phyloP scores from a whole-genome alignment of 257 asterid genomes.

The Scutellaria galericulata region DNA sequence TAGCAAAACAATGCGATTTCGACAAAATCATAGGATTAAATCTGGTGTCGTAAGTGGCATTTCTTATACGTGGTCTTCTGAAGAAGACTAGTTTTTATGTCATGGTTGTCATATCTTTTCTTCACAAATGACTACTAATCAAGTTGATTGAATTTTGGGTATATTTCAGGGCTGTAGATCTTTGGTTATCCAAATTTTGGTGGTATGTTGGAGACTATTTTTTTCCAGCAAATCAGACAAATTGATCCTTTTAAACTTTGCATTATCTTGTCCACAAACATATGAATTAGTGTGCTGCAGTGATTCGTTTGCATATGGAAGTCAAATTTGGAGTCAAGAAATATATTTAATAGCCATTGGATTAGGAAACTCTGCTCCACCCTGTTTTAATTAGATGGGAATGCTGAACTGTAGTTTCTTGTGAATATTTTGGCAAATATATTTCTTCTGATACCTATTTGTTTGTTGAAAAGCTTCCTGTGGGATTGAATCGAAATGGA shows the following conservation, averaged over 20 bases:
- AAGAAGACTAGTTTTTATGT: slow-evolving; percentile 2
- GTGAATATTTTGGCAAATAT: slow-evolving; percentile 14
- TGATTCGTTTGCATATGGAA: slow-evolving; percentile 11
- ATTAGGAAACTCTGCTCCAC: slow-evolving; percentile 23
- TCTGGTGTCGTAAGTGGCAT: neutral
- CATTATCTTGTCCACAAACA: slow-evolving; percentile 12
- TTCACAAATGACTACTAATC: slow-evolving; percentile 21
- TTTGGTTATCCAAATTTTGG: slow-evolving; percentile 24
- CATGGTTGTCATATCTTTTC: slow-evolving; percentile 18
- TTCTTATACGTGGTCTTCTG: slow-evolving; percentile 19
- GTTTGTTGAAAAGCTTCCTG: slow-evolving; percentile 52
- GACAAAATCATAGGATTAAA: neutral
- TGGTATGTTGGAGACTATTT: slow-evolving; percentile 21
- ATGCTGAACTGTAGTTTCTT: slow-evolving; percentile 12
- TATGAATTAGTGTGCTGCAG: slow-evolving; percentile 11
- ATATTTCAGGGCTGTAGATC: slow-evolving; percentile 10
- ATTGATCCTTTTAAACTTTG: neutral
- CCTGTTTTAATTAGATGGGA: slow-evolving; percentile 29
- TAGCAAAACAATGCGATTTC: slow-evolving; percentile 11
- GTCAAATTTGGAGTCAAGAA: slow-evolving; percentile 12
- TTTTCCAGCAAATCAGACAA: neutral
- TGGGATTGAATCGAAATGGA: slow-evolving; percentile 56
- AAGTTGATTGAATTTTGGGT: slow-evolving; percentile 7
- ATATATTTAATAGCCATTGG: slow-evolving; percentile 7
- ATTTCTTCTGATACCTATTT: slow-evolving; percentile 41